These are phyloP conservation scores for Umbilicaria muhlenbergii DNA, from an alignment of 495 filamentous ascomycete species.

Conservation along the genomic window DNA sequence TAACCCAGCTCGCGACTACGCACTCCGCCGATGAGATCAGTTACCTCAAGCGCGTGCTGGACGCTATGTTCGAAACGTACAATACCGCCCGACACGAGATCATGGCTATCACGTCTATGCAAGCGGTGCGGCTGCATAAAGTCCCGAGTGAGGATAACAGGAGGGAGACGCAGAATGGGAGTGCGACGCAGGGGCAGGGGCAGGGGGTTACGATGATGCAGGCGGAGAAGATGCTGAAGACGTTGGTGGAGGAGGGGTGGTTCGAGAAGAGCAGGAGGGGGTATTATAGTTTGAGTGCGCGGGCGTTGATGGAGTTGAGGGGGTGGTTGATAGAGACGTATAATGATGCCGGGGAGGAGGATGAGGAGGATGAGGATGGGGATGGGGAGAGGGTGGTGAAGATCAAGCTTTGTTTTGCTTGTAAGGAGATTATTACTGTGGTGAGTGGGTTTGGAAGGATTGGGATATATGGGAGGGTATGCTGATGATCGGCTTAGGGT, in stretches of 20 bases:
- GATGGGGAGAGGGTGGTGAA: constrained; percentile 32
- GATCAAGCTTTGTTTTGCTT: constrained; percentile 80
- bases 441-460: constrained; percentile 22
- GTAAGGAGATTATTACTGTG: constrained; percentile 78
- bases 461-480: background rate
- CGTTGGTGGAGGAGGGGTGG: constrained; percentile 70
- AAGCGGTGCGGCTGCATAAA: constrained; percentile 52
- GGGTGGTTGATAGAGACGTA: constrained; percentile 72
- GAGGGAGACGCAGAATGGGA: constrained; percentile 21
- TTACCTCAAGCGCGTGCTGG: constrained; percentile 75
- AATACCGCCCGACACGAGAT: constrained; percentile 64
- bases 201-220: constrained; percentile 56
- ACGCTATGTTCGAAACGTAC: constrained; percentile 80
- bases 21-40: constrained; percentile 73
- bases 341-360: constrained; percentile 50
- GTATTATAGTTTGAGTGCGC: constrained; percentile 58
- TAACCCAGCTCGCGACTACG: constrained; percentile 77
- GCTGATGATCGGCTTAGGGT: constrained; percentile 30
- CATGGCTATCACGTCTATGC: constrained; percentile 60
- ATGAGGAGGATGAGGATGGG: constrained; percentile 32
- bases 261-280: constrained; percentile 54
- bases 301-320: constrained; percentile 72
- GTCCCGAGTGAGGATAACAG: constrained; percentile 13
- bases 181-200: constrained; percentile 24
- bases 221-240: constrained; percentile 54